Percentiles rank a stretch among this genome's conserved stretches.
Conservation (phyloP, 2,329 filamentous ascomycete genomes). For the Fusarium guadeloupense region DNA sequence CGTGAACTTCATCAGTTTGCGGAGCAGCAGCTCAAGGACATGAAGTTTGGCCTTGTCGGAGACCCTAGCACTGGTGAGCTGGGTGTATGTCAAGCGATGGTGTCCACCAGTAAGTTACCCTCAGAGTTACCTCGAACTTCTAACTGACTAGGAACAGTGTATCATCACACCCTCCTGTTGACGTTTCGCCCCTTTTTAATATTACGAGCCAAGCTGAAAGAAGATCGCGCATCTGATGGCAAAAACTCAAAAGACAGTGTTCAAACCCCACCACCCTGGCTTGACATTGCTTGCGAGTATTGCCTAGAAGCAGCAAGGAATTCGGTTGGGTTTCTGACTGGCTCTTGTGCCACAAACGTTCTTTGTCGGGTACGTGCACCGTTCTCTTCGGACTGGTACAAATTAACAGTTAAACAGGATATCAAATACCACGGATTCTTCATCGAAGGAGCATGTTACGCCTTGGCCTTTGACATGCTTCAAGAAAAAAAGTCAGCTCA, state of each 20-base stretch:
- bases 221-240: slow-evolving; percentile 38
- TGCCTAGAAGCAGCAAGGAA: slow-evolving; percentile 53
- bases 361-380: slow-evolving; percentile 49
- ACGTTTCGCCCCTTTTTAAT: slow-evolving; percentile 57
- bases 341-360: slow-evolving; percentile 52
- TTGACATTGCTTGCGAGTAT: slow-evolving; percentile 55
- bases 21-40: slow-evolving; percentile 43
- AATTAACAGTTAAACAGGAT: slow-evolving; percentile 46
- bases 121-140: background rate
- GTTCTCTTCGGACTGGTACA: too few relatives aligned
- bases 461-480: slow-evolving; percentile 54
- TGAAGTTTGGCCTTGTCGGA: slow-evolving; percentile 49
- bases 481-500: slow-evolving; percentile 49
- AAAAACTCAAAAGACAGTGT: slow-evolving; percentile 9
- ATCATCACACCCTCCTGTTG: slow-evolving; percentile 54
- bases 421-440: slow-evolving; percentile 57
- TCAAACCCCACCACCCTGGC: slow-evolving; percentile 47
- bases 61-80: slow-evolving; percentile 49
- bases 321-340: slow-evolving; percentile 52
- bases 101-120: slow-evolving; percentile 49
- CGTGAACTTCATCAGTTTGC: slow-evolving; percentile 44
- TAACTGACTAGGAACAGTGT: slow-evolving; percentile 46
- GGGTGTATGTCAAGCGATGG: slow-evolving; percentile 53
- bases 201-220: slow-evolving; percentile 53
- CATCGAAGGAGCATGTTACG: slow-evolving; percentile 53